These are phyloP conservation scores for Penicillium mononematosum DNA, from an alignment of 495 filamentous ascomycete species.

Conservation along the genomic window DNA sequence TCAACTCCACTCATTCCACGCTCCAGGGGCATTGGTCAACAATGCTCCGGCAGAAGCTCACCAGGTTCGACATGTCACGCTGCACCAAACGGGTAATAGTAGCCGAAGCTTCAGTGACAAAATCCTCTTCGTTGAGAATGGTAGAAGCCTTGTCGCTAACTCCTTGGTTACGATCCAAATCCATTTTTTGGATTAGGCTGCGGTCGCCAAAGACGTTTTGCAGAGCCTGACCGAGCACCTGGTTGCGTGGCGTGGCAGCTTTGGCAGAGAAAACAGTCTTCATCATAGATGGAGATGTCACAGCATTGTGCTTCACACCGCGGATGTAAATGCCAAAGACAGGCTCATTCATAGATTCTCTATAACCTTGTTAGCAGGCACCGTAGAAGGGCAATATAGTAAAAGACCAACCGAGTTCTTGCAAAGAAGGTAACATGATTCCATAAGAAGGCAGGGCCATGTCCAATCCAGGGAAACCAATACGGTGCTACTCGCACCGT, in stretches of 20 bases:
- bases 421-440: conserved; percentile 43
- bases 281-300: conserved; percentile 51
- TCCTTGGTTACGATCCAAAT: conserved; percentile 33
- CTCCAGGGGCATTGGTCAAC: conserved; percentile 64
- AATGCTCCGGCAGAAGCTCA: conserved; percentile 56
- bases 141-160: conserved; percentile 36
- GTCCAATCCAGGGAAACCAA: conserved; percentile 59
- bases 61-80: conserved; percentile 47
- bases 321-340: conserved; percentile 55
- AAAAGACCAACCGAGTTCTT: conserved; percentile 39
- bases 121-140: conserved; percentile 45
- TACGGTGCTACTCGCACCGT: conserved; percentile 51
- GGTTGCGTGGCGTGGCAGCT: conserved; percentile 27
- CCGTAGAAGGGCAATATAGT: conserved; percentile 1
- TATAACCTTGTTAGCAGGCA: conserved; percentile 24
- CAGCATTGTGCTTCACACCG: conserved; percentile 48
- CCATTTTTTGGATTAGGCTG: conserved; percentile 32
- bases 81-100: conserved; percentile 39
- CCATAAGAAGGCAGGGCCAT: conserved; percentile 49
- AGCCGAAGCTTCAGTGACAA: conserved; percentile 39
- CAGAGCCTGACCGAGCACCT: conserved; percentile 41
- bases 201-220: conserved; percentile 52
- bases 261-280: conserved; percentile 43
- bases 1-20: conserved; percentile 39
- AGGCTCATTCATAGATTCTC: conserved; percentile 40